Evolutionary conservation across 192 early-diverging fungal species (phyloP).

Genomic region (Backusella australiensis): DNA sequence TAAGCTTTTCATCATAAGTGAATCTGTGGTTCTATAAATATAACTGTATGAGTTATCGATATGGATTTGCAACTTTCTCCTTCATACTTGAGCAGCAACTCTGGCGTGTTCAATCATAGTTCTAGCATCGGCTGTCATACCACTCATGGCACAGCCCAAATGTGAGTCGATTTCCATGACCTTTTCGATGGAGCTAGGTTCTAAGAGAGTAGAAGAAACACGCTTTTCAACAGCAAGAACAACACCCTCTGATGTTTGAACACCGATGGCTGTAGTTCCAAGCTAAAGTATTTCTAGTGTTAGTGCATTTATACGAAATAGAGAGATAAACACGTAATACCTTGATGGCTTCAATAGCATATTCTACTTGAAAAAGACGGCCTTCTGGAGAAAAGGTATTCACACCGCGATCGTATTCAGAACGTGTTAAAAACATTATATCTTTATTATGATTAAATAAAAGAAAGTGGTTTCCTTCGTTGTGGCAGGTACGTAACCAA

Average conservation of each 20-base stretch:
- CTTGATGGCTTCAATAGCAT: constrained; percentile 99
- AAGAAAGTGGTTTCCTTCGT: not conserved
- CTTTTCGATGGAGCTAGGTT: constrained; percentile 95
- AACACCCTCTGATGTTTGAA: constrained; percentile 92
- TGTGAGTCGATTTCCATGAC: constrained; percentile 96
- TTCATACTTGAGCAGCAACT: constrained; percentile 83
- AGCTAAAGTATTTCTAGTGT: constrained; percentile 41
- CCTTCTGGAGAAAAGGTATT: constrained; percentile 99
- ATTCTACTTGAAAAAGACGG: constrained; percentile 99
- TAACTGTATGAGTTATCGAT: constrained; percentile 2
- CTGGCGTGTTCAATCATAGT: constrained; percentile 99
- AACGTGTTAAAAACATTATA: constrained; percentile 70
- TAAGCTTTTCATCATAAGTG: constrained; percentile 93
- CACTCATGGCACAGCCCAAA: constrained; percentile 96
- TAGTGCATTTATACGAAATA: not conserved
- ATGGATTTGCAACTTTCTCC: not conserved
- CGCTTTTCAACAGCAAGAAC: constrained; percentile 97
- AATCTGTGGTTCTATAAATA: constrained; percentile 83
- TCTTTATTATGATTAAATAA: not conserved
- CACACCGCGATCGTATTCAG: constrained; percentile 99
- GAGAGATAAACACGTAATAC: constrained; percentile 38
- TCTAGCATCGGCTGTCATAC: constrained; percentile 92
- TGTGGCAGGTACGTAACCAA: constrained; percentile 7
- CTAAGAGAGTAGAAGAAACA: constrained; percentile 89
- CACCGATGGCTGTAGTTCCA: constrained; percentile 96